Percentiles rank a stretch among this genome's conserved stretches.
Conservation (phyloP, 345 rosid genomes). For the Iberis pinnata region DNA sequence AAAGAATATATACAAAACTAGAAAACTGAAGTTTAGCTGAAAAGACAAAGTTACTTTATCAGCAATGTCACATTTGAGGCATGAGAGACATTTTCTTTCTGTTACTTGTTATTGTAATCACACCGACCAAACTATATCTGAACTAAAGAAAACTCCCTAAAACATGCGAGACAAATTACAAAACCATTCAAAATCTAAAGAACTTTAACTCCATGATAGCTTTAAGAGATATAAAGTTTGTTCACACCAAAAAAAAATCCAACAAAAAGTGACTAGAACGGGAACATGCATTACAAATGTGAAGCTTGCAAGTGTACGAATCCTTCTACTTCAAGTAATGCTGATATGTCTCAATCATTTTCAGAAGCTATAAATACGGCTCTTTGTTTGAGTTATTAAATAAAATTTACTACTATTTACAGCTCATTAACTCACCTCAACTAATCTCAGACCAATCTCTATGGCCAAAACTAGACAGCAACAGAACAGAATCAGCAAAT, state of each 20-base stretch:
- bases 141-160: neutral
- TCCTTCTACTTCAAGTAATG: conserved; percentile 19
- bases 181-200: too few relatives aligned
- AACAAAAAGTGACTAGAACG: too few relatives aligned
- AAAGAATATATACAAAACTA: too few relatives aligned
- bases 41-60: neutral
- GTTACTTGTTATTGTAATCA: neutral
- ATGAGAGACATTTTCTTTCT: neutral
- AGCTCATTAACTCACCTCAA: conserved; percentile 25
- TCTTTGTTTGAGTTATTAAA: too few relatives aligned
- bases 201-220: too few relatives aligned
- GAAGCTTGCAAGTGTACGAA: conserved; percentile 16
- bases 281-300: conserved; percentile 7
- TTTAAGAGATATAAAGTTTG: neutral
- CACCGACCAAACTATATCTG: neutral
- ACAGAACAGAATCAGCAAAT: neutral
- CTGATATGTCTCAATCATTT: conserved; percentile 8
- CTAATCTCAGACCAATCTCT: conserved; percentile 16
- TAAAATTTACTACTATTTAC: too few relatives aligned
- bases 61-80: neutral
- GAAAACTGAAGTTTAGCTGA: too few relatives aligned
- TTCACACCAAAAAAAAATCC: conserved; percentile 17
- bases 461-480: conserved; percentile 2
- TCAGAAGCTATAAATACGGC: too few relatives aligned
- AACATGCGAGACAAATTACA: neutral